Base-by-base conservation (phyloP, 352 stramenopile species). In the Globisporangium cystogenes region DNA sequence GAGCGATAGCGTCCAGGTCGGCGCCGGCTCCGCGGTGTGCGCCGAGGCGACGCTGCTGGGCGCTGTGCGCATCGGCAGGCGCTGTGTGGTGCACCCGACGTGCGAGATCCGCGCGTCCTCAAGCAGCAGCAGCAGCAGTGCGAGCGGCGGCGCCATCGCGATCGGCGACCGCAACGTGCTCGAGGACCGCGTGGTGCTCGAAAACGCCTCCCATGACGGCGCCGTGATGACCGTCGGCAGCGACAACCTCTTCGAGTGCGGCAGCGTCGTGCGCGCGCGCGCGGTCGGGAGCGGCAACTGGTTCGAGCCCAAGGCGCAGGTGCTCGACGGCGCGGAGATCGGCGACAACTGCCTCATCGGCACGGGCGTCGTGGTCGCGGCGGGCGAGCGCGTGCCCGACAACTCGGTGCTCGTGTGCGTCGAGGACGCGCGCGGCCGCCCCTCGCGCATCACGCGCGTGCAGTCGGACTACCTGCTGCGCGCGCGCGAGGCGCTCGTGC, bases 341-440 rank as follows among this genome's bases (percentile, higher is more conserved):
- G 84, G 84, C 33, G 79, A 74, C 60, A 83, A 90, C 59, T 95
- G 84, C 59, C 48, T 93, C 52, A 86, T 95, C 40, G 84, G 84
- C 55, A 87, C 76, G 45, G 76, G 82, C 60, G 80, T 95, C 57
- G 69, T 92, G 24, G 71, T 95, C 57, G 70, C 66, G 20, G 64
- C 58, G n/a, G 57, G 70, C 51, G 82, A 92, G 54, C 54, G 57
- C 50, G 55, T 95, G 11, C 65, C 75, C 1, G 81, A 93, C 68
- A 86, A 88, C 59, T 74, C 77, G 1, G 75, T 95, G 35, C 60
- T 95, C 21, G 80, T 92, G 45, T 76, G 64, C 23, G 71, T 87
- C n/a, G 60, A 72, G 53, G 66, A 72, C 24, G 55, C 52, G 1
- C 36, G 53, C 18, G 69, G 70, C 4, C 42, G 54, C 4, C 45